A percentile compares a stretch with the other conserved stretches of the same genome.
Evolutionary conservation across 2,329 filamentous ascomycete species (phyloP).

Genomic region (Penicillium sp.): DNA sequence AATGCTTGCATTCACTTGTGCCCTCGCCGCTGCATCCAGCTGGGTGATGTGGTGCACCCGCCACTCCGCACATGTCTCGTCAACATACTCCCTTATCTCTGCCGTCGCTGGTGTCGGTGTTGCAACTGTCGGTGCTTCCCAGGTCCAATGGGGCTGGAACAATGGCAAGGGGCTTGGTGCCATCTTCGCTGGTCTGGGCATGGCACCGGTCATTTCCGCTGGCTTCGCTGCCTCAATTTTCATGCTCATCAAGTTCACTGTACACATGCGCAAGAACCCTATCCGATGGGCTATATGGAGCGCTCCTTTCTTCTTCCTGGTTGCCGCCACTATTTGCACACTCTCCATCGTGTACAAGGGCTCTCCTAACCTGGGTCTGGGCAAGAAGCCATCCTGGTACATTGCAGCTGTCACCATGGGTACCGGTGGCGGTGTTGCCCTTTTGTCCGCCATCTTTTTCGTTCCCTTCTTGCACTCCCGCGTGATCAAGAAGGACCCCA

Average conservation of each 20-base stretch:
- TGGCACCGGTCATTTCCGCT: slow-evolving; percentile 66
- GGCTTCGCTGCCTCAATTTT: slow-evolving; percentile 66
- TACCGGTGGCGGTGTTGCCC: slow-evolving; percentile 56
- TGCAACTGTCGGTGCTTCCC: slow-evolving; percentile 58
- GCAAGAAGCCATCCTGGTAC: slow-evolving; percentile 60
- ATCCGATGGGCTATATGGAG: slow-evolving; percentile 69
- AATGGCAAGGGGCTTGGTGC: slow-evolving; percentile 63
- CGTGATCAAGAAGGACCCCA: slow-evolving; percentile 65
- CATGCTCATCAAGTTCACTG: slow-evolving; percentile 66
- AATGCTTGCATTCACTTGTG: slow-evolving; percentile 54
- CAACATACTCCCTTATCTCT: slow-evolving; percentile 68
- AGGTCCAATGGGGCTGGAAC: slow-evolving; percentile 69
- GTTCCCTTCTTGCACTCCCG: slow-evolving; percentile 65
- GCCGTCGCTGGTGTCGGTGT: slow-evolving; percentile 67
- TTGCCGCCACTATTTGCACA: slow-evolving; percentile 69
- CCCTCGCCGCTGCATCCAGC: slow-evolving; percentile 36
- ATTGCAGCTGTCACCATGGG: slow-evolving; percentile 65
- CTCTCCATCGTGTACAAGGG: slow-evolving; percentile 79
- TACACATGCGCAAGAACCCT: slow-evolving; percentile 68
- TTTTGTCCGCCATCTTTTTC: slow-evolving; percentile 66
- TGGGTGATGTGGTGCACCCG: slow-evolving; percentile 81
- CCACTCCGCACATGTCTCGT: slow-evolving; percentile 69
- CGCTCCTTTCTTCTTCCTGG: slow-evolving; percentile 72
- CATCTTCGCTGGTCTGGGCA: slow-evolving; percentile 61
- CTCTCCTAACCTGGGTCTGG: slow-evolving; percentile 63